These are phyloP conservation scores for Nakazawaea ambrosiae DNA, from an alignment of 805 yeast species.

Conservation along the genomic window DNA sequence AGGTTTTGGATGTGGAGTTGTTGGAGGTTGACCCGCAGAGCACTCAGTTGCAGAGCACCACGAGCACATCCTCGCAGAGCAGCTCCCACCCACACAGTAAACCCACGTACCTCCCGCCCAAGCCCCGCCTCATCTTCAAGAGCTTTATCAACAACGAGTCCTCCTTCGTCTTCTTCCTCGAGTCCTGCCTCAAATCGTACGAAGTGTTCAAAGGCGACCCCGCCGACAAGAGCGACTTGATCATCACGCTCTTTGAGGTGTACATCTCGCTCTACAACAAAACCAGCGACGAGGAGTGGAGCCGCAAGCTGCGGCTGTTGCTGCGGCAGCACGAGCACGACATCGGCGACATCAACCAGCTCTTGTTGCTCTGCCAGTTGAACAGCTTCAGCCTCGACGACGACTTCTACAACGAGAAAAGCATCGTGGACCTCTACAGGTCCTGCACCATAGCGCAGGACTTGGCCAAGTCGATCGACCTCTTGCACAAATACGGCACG, in stretches of 20 bases:
- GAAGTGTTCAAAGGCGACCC: conserved; percentile 65
- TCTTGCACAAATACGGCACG: conserved; percentile 54
- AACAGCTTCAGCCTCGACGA: conserved; percentile 49
- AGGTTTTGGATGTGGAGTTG: conserved; percentile 16
- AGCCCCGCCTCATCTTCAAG: conserved; percentile 79
- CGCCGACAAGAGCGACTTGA: conserved; percentile 65
- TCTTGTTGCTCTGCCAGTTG: conserved; percentile 51
- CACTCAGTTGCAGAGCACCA: too few relatives aligned
- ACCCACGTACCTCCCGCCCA: conserved; percentile 86
- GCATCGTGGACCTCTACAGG: conserved; percentile 60
- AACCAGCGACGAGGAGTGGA: conserved; percentile 40
- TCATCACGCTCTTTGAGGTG: conserved; percentile 76
- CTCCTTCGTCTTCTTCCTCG: conserved; percentile 86
- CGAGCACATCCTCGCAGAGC: too few relatives aligned
- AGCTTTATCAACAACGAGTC: conserved; percentile 80
- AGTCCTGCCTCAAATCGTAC: conserved; percentile 80
- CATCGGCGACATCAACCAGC: conserved; percentile 46
- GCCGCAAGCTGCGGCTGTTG: conserved; percentile 50
- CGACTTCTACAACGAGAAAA: conserved; percentile 27
- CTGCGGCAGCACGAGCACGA: conserved; percentile 31
- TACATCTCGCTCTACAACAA: conserved; percentile 50
- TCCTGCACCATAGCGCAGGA: conserved; percentile 55
- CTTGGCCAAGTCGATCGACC: conserved; percentile 45
- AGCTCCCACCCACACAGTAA: too few relatives aligned
- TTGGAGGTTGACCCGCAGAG: not conserved